A percentile compares a stretch with the other conserved stretches of the same genome.
Conservation (phyloP, 345 rosid genomes). For the Eucalyptus albens region DNA sequence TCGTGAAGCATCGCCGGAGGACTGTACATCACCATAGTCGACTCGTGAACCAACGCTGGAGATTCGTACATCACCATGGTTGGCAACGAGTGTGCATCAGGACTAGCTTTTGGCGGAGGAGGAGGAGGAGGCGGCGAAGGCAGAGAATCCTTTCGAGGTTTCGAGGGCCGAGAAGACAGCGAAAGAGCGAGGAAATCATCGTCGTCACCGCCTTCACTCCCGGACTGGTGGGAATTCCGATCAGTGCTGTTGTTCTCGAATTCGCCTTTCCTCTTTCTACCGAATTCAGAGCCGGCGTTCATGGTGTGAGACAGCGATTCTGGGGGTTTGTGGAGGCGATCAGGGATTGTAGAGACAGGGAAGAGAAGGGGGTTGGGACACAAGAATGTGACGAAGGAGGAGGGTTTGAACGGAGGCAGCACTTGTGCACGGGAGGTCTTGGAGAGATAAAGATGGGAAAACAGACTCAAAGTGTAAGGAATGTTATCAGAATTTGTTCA, state of each 20-base stretch:
- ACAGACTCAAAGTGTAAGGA: background rate
- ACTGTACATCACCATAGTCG: background rate
- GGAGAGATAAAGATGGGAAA: background rate
- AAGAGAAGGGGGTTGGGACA: background rate
- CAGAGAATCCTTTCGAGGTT: background rate
- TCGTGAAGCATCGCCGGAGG: background rate
- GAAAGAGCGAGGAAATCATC: background rate
- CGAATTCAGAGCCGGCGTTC: background rate
- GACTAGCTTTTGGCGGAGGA: background rate
- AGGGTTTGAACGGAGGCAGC: background rate
- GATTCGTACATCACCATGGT: background rate
- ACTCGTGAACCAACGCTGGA: background rate
- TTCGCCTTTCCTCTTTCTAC: background rate
- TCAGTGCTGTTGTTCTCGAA: background rate
- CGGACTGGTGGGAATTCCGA: background rate
- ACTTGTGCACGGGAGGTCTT: background rate
- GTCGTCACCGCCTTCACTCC: background rate
- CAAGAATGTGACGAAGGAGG: background rate
- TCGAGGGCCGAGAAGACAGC: background rate
- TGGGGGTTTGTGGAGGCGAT: background rate
- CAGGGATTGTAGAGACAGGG: background rate
- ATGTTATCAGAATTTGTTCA: background rate
- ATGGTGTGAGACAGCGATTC: background rate
- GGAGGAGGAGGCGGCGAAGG: background rate
- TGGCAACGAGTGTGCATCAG: background rate